phyloP scores from a whole-genome alignment of 305 asterid species.

The Solanum hybrid region DNA sequence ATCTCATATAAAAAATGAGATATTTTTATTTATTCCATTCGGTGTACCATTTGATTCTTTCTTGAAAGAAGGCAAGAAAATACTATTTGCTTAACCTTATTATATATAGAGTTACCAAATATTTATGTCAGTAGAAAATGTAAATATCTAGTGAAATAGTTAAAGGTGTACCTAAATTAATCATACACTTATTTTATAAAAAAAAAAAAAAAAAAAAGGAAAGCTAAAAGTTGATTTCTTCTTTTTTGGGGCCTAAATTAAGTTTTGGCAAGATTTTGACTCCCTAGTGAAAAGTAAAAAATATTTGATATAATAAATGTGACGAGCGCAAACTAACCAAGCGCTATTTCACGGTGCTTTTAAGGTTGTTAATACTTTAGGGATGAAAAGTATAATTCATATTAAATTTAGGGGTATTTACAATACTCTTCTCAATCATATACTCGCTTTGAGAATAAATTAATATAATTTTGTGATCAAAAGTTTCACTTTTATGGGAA shows the following conservation, averaged over 20 bases:
- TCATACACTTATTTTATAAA: neutral
- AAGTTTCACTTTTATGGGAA: no score
- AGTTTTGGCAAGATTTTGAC: neutral
- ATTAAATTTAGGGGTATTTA: no score
- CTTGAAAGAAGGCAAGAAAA: neutral
- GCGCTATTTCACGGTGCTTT: rapidly evolving
- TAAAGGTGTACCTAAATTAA: neutral
- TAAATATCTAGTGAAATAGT: neutral
- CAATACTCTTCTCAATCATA: no score
- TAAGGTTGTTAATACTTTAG: neutral
- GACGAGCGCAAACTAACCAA: no score
- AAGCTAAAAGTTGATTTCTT: neutral
- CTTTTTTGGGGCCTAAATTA: neutral
- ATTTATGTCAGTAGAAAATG: neutral
- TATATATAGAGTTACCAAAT: neutral
- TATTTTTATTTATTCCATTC: no score
- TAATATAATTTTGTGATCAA: no score
- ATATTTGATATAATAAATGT: neutral
- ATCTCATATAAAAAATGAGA: neutral
- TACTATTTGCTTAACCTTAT: neutral
- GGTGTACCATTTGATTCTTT: neutral
- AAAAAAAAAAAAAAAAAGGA: neutral
- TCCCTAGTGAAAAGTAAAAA: neutral
- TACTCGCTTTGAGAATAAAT: neutral
- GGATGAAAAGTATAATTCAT: no score